Evolutionary conservation across 1,284 basidiomycete genomes (phyloP), one percentile per base, ranked within the genome.

Genomic region (Naganishia albida): DNA sequence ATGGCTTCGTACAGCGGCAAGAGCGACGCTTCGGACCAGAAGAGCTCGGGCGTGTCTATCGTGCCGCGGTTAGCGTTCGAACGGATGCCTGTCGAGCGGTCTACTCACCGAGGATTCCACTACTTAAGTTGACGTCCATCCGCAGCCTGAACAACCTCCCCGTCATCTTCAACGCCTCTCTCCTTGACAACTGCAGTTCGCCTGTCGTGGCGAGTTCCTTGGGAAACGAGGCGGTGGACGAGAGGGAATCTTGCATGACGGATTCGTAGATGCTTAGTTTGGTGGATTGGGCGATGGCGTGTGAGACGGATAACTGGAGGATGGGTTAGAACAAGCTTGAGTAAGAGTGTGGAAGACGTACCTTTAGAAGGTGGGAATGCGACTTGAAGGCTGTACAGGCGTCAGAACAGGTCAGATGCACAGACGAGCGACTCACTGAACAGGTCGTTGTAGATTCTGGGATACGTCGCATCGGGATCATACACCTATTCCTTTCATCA

Each of bases 281-380:
- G 0, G 93, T 96, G 7, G 91, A 93, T 78, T 98, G 93, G 0
- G 93, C 94, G 43, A 97, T 85, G 1, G 93, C 94, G 70, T 97
- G 94, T 0, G 94, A 87, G 60, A 97, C 87, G 26, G 91, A 93
- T n/a, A 97, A 83, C 75, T 83, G 82, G 42, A 1, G 30, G 23
- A 49, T 23, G 25, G 12, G 42, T 60, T 3, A 43, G 40, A n/a
- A n/a, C 12, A 8, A 39, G 20, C 7, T 30, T 34, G n/a, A 16
- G 48, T 51, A 7, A 34, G 20, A 43, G 44, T 1, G 30, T 18
- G 13, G n/a, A 25, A n/a, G n/a, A 25, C 55, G 18, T 20, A 68
- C 67, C 55, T 89, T 90, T 42, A 90, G 85, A 39, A 91, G 84
- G 72, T 93, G 90, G 0, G 90, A 93, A 50, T 87, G 87, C 0